These are phyloP conservation scores for Leccinum laetum DNA, from an alignment of 1,284 basidiomycete genomes.

Conservation along the genomic window DNA sequence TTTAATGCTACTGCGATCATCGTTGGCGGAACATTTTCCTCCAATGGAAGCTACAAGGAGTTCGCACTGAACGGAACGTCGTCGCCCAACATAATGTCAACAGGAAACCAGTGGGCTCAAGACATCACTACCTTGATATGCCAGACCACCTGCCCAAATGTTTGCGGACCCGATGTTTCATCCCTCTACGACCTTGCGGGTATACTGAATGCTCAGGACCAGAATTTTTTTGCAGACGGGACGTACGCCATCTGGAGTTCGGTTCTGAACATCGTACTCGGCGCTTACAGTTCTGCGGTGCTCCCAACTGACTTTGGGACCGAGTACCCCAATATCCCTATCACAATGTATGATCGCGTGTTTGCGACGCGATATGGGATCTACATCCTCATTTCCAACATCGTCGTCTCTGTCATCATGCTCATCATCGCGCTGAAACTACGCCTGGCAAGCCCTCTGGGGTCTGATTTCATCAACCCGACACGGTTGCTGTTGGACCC, in stretches of 20 bases:
- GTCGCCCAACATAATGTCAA: constrained; percentile 15
- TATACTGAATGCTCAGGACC: neutral
- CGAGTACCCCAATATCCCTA: neutral
- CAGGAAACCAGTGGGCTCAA: constrained; percentile 13
- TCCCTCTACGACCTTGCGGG: constrained; percentile 9
- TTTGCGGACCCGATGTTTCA: neutral
- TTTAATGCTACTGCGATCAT: constrained; percentile 13
- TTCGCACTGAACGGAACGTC: constrained; percentile 18
- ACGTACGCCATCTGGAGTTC: constrained; percentile 8
- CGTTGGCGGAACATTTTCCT: constrained; percentile 10
- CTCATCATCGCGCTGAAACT: constrained; percentile 9
- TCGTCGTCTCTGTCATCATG: constrained; percentile 13
- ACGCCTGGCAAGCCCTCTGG: constrained; percentile 10
- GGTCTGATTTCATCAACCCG: constrained; percentile 13
- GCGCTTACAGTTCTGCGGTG: constrained; percentile 11
- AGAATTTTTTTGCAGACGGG: rapidly evolving
- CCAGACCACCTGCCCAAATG: constrained; percentile 1
- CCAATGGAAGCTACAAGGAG: constrained; percentile 7
- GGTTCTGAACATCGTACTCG: constrained; percentile 6
- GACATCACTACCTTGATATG: constrained; percentile 18
- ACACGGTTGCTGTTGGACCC: constrained; percentile 11
- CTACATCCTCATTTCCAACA: constrained; percentile 12
- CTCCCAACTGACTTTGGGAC: neutral
- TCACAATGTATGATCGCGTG: neutral
- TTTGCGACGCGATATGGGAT: constrained; percentile 4